Base-by-base conservation (phyloP, 768 basidiomycete species). In the Kwoniella shandongensis region DNA sequence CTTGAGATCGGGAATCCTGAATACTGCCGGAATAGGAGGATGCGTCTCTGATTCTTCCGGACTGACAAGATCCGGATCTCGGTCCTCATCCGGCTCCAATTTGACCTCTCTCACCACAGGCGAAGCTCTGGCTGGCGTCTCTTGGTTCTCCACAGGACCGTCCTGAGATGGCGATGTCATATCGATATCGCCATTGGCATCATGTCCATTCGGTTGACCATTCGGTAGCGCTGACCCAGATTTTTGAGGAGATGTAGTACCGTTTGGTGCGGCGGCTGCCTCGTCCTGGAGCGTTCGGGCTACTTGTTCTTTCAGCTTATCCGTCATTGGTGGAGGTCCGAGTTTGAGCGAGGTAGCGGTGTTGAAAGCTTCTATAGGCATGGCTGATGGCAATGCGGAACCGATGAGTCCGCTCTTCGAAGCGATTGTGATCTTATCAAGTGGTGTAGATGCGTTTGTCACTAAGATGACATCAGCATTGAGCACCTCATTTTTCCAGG, bases 1-100 rank as follows among this genome's bases (percentile, higher is more conserved):
- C 70, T 88, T 87, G 13, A 98, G 84, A 74, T 99, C 96, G 3
- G 87, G 78, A 0, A 86, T 85, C 67, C 87, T 87, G 79, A 97
- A 96, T 0, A 85, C 80, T 0, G 85, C 81, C 0, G 94, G 91
- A 62, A 86, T 84, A 38, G 72, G 70, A 3, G 94, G 93, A 1
- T 84, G 39, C 12, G 69, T 72, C 23, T 69, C 71, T 12, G 25
- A 47, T n/a, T 59, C 62, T 38, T 57, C 59, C 44, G 73, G 70
- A 61, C 62, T 66, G 54, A 63, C 38, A n/a, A 70, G 39, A 18
- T 56, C 50, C 12, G 56, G 42, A 32, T 44, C 44, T 12, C 30
- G 44, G 26, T 69, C 65, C 35, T 23, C 13, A 29, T 68, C 65
- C 11, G 62, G 45, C 52, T 70, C 69, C 2, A 67, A 40, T 39